Evolutionary conservation across 805 yeast genomes (phyloP).

Genomic region (Scheffersomyces coipomensis): DNA sequence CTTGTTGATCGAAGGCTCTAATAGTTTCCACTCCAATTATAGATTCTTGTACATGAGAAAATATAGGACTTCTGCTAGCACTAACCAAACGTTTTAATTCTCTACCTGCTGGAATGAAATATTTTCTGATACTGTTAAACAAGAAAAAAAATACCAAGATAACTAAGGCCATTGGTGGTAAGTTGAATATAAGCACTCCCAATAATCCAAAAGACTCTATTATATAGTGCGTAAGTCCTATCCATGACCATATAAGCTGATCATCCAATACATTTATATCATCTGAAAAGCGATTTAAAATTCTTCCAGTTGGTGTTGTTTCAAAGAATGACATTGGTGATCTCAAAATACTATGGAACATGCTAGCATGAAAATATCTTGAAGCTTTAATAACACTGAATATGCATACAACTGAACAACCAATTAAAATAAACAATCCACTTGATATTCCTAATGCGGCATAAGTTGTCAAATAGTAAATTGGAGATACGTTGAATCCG

Average conservation of each 20-base stretch:
- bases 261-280: constrained; percentile 33
- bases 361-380: constrained; percentile 32
- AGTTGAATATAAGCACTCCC: constrained; percentile 25
- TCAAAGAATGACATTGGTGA: constrained; percentile 43
- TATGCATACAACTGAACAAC: constrained; percentile 27
- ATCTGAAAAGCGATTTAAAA: constrained; percentile 37
- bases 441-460: constrained; percentile 24
- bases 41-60: constrained; percentile 36
- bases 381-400: constrained; percentile 28
- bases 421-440: constrained; percentile 21
- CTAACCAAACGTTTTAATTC: constrained; percentile 31
- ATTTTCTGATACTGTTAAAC: constrained; percentile 26
- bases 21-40: constrained; percentile 35
- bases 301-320: constrained; percentile 39
- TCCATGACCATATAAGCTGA: constrained; percentile 29
- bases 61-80: constrained; percentile 28
- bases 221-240: constrained; percentile 16
- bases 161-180: constrained; percentile 32
- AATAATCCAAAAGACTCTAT: constrained; percentile 25
- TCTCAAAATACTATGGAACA: constrained; percentile 31
- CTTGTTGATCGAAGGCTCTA: constrained; percentile 26
- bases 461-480: constrained; percentile 22
- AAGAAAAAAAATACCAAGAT: constrained; percentile 20
- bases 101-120: constrained; percentile 34
- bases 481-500: constrained; percentile 23